Evolutionary conservation across 192 early-diverging fungal genomes (phyloP).

Genomic region (Coemansia erecta): DNA sequence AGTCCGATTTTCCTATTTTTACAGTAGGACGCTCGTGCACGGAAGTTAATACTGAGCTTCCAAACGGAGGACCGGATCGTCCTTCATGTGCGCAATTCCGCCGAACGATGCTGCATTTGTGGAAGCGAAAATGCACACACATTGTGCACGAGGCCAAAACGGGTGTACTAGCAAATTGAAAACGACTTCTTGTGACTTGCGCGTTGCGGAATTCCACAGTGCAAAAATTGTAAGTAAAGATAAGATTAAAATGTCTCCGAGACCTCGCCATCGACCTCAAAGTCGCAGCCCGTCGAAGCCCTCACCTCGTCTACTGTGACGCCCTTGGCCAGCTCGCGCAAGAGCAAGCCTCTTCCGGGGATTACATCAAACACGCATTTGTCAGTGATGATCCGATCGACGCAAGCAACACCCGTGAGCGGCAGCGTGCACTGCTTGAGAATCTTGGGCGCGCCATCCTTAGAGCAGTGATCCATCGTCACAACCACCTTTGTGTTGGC

Average conservation of each 20-base stretch:
- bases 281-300: conserved; percentile 55
- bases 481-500: conserved; percentile 66
- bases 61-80: too few relatives aligned
- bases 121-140: too few relatives aligned
- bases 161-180: too few relatives aligned
- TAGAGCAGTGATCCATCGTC: conserved; percentile 61
- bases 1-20: too few relatives aligned
- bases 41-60: too few relatives aligned
- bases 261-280: conserved; percentile 48
- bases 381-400: conserved; percentile 65
- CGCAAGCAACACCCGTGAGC: conserved; percentile 65
- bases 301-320: conserved; percentile 61
- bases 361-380: conserved; percentile 68
- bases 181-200: too few relatives aligned
- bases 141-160: too few relatives aligned
- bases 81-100: too few relatives aligned
- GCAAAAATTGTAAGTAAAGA: too few relatives aligned
- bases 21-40: too few relatives aligned
- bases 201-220: too few relatives aligned
- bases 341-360: conserved; percentile 38
- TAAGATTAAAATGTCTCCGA: conserved; percentile 19
- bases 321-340: conserved; percentile 61
- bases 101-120: too few relatives aligned
- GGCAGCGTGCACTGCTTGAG: conserved; percentile 66
- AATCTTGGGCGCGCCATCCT: conserved; percentile 70